Conservation (phyloP, 495 filamentous ascomycete species). For the Penicillium canescens region DNA sequence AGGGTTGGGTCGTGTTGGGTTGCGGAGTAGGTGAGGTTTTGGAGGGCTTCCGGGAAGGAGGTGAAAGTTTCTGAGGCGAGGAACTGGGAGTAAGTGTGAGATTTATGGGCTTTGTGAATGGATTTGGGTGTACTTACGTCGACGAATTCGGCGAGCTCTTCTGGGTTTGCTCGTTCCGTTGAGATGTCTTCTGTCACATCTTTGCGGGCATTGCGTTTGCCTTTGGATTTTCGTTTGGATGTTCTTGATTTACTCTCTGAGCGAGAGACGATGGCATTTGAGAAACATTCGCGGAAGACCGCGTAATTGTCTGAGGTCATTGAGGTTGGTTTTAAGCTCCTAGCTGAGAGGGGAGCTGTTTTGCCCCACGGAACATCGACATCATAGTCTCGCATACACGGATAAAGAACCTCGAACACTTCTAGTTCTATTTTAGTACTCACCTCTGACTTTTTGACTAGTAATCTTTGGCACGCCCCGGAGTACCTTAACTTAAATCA, state of each 20-base stretch:
- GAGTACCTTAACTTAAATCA: too few relatives aligned
- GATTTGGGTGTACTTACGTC: slow-evolving; percentile 43
- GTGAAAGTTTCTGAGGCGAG: slow-evolving; percentile 68
- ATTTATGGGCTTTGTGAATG: neutral
- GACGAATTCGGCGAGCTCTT: slow-evolving; percentile 74
- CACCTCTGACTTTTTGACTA: too few relatives aligned
- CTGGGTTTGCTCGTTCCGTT: slow-evolving; percentile 46
- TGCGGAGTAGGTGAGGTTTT: slow-evolving; percentile 58
- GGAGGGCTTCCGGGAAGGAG: slow-evolving; percentile 58
- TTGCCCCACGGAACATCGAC: slow-evolving; percentile 13
- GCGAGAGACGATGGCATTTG: slow-evolving; percentile 56
- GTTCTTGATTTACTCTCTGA: slow-evolving; percentile 43
- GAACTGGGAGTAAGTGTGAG: slow-evolving; percentile 51
- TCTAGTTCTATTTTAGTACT: neutral
- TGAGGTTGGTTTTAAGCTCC: neutral
- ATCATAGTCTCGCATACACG: slow-evolving; percentile 6
- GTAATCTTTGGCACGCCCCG: too few relatives aligned
- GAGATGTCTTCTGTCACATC: slow-evolving; percentile 8
- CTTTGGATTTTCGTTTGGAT: slow-evolving; percentile 47
- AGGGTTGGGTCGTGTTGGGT: slow-evolving; percentile 51
- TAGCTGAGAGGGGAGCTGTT: neutral
- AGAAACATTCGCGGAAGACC: slow-evolving; percentile 68
- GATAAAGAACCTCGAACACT: neutral
- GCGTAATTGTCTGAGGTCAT: slow-evolving; percentile 58
- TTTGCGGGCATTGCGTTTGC: slow-evolving; percentile 23